phyloP scores from a whole-genome alignment of 2,329 filamentous ascomycete genomes.

The Venturiaceae sp. region DNA sequence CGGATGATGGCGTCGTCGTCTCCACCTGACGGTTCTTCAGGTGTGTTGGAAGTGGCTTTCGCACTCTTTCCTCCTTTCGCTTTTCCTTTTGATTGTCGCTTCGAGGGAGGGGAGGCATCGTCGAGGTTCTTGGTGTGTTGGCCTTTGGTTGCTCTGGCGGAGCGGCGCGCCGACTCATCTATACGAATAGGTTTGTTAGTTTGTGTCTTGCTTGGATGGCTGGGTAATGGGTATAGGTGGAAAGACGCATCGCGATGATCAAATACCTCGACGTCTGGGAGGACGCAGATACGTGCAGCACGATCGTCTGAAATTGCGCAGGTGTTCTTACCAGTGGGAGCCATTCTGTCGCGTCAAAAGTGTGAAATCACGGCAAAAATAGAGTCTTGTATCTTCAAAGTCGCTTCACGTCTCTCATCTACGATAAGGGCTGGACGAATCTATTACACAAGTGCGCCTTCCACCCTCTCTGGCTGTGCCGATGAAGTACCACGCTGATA shows the following conservation, averaged over 20 bases:
- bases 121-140: slow-evolving; percentile 87
- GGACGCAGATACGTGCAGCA: not conserved
- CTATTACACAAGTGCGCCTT: not conserved
- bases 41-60: slow-evolving; percentile 35
- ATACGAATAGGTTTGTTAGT: slow-evolving; percentile 19
- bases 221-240: slow-evolving; percentile 2
- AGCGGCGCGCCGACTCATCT: slow-evolving; percentile 77
- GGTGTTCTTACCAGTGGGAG: slow-evolving; percentile 1
- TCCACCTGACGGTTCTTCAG: slow-evolving; percentile 39
- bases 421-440: not conserved
- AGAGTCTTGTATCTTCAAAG: not conserved
- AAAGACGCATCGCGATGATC: not conserved
- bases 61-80: slow-evolving; percentile 23
- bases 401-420: slow-evolving; percentile 1
- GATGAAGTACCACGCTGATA: not conserved
- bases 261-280: not conserved
- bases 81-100: slow-evolving; percentile 38
- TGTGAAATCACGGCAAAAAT: slow-evolving; percentile 2
- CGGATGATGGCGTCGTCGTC: slow-evolving; percentile 69
- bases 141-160: slow-evolving; percentile 91
- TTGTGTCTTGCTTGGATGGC: slow-evolving; percentile 6
- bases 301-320: not conserved
- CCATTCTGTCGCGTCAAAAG: not conserved
- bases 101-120: slow-evolving; percentile 18
- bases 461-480: not conserved